Evolutionary conservation across 1,284 basidiomycete species (phyloP), one percentile per base, ranked within the genome.

Genomic region (Vanrija humicola): DNA sequence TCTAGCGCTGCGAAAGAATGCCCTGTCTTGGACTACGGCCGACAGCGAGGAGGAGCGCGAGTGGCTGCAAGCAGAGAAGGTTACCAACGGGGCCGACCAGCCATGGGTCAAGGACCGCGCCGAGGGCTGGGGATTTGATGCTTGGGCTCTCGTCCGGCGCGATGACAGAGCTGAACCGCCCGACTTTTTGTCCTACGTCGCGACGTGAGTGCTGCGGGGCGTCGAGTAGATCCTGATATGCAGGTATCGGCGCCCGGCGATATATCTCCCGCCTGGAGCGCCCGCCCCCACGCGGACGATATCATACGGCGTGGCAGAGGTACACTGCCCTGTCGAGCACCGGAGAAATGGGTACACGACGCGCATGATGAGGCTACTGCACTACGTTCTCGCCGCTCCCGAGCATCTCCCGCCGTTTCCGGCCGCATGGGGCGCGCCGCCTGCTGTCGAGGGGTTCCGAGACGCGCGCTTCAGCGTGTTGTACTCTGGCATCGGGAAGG

Each of bases 261-360:
- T 43, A 1, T 18, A 16, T 19, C 15, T 7, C 14, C 19, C 19
- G 6, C 48, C 48, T 14, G 48, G 48, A n/a, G 15, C 23, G 12
- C 2, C 45, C 0, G 44, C 60, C 6, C 56, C 46, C 9, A 15
- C 12, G 2, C 12, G 5, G 12, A 34, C 34, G 34, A 46, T 46
- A 10, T 46, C 60, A 16, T 74, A 74, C 54, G 66, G 46, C 21
- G 64, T 74, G 18, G 61, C 61, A 3, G 67, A 63, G 0, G 72
- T 74, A 2, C 62, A 66, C 28, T 70, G 68, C 1, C 67, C 70
- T 0, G 38, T 43, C 2, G 16, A 58, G 18, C 62, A 67, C 48
- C 64, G 61, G 14, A 63, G 59, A 3, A 60, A 65, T 10, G 69
- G 71, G 1, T 71, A 68, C 51, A 69, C 69, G 3, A 63, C 60